Evolutionary conservation across 108 stramenopile species (phyloP), one percentile per base, ranked within the genome.

Genomic region (Skeletonema grethae): DNA sequence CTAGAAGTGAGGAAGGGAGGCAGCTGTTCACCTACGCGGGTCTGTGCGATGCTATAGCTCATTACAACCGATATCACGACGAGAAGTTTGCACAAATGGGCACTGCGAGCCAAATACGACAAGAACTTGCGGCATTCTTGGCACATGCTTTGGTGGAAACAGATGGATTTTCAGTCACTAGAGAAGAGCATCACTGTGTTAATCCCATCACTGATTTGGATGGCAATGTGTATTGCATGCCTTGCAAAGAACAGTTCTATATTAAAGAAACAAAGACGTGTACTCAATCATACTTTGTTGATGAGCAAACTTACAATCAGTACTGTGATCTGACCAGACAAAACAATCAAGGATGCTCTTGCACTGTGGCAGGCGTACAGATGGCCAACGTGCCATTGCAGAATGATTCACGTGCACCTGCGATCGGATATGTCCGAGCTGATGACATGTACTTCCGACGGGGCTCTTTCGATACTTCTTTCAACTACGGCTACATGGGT

Each of bases 401-500:
- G 18, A 3, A n/a, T 6, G 46, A 48, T 5, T 56, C 58, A 32
- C 13, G 22, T n/a, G 16, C 20, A 20, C 57, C 60, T 57, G 58
- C 58, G 0, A 22, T 25, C 3, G 73, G 73, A 11, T 82, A 82
- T 53, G 69, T 82, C n/a, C 16, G 29, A 16, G 80, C 80, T 11
- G 56, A 64, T 2, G 64, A 55, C 48, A 70, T 70, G 45, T 82
- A 57, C 41, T 82, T 82, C 35, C 28, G 64, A 5, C 80, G 80
- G 13, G 80, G 80, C 2, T 57, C 72, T 2, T 63, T 82, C 24
- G 22, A 16, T 11, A 69, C 57, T 7, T 59, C 69, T 18, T 82
- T 73, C 73, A 82, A 82, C 53, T 82, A 82, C 57, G 80, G 74
- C 32, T 82, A 82, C 61, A 57, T 57, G 46, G 80, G 73, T 34